phyloP scores from a whole-genome alignment of 805 yeast species.

The Saccharomyces mikatae region DNA sequence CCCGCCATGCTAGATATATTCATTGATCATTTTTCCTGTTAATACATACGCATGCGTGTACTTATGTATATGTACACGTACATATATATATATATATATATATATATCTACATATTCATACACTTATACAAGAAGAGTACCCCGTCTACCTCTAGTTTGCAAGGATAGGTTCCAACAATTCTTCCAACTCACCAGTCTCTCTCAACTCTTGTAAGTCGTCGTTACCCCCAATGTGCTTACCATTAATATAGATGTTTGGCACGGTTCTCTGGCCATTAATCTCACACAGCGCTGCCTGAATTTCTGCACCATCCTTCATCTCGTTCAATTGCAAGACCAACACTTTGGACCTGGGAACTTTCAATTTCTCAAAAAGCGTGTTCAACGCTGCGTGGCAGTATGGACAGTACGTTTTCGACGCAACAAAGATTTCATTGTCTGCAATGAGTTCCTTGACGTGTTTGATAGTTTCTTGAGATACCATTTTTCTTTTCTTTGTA shows the following conservation, averaged over 20 bases:
- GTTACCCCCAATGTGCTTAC: constrained; percentile 93
- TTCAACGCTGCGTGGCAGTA: constrained; percentile 43
- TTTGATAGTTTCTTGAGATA: constrained; percentile 46
- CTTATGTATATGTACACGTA: neutral
- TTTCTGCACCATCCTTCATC: constrained; percentile 62
- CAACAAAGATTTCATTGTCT: constrained; percentile 63
- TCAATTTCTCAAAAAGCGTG: constrained; percentile 32
- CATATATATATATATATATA: neutral
- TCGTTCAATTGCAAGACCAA: constrained; percentile 37
- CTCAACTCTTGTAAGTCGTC: constrained; percentile 74
- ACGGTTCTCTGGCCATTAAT: constrained; percentile 88
- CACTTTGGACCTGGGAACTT: constrained; percentile 37
- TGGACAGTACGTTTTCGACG: constrained; percentile 73
- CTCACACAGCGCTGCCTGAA: constrained; percentile 68
- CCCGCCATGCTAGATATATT: neutral
- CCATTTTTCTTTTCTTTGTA: constrained; percentile 35
- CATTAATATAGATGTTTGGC: constrained; percentile 82
- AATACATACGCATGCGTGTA: neutral
- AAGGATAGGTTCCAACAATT: constrained; percentile 15
- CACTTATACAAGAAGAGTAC: neutral
- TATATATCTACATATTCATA: neutral
- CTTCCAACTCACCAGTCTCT: constrained; percentile 50
- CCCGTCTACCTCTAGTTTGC: neutral
- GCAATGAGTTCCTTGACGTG: constrained; percentile 59
- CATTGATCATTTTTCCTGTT: neutral